A percentile compares a stretch with the other conserved stretches of the same genome.
Evolutionary conservation across 495 filamentous ascomycete species (phyloP).

Genomic region (Aspergillus mulundensis): DNA sequence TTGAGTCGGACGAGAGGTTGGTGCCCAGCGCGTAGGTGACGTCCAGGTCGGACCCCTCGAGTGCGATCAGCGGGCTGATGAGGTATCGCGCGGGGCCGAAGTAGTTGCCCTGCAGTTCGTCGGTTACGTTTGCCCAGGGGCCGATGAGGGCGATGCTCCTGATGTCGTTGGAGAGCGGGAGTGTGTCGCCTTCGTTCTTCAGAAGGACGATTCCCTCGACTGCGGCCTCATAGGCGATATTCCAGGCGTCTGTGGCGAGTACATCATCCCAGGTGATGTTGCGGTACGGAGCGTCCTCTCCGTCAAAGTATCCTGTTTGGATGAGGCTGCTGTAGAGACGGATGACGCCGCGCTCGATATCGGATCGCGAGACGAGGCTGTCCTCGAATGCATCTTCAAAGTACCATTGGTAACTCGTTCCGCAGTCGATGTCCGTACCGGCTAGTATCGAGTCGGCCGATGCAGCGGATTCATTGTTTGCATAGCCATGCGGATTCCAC

Average conservation of each 20-base stretch:
- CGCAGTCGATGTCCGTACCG: conserved; percentile 61
- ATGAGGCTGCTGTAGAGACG: conserved; percentile 55
- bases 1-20: conserved; percentile 38
- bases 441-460: conserved; percentile 53
- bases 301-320: conserved; percentile 58
- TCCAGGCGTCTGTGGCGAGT: conserved; percentile 44
- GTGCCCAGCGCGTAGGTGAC: conserved; percentile 49
- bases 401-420: conserved; percentile 49
- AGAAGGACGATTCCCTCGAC: conserved; percentile 56
- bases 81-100: conserved; percentile 53
- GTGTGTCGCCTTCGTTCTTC: conserved; percentile 57
- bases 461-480: conserved; percentile 38
- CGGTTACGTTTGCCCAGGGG: conserved; percentile 55
- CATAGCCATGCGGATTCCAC: conserved; percentile 53
- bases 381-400: conserved; percentile 47
- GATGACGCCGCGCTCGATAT: conserved; percentile 51
- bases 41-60: conserved; percentile 33
- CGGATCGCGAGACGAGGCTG: conserved; percentile 43
- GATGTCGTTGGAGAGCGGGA: conserved; percentile 43
- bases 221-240: conserved; percentile 56
- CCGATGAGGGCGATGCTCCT: conserved; percentile 55
- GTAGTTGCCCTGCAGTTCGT: conserved; percentile 61
- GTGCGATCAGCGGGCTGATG: conserved; percentile 48
- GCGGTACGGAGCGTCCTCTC: conserved; percentile 43
- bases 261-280: conserved; percentile 51